phyloP scores from a whole-genome alignment of 2,329 filamentous ascomycete species.

The Penicillium brasilianum region DNA sequence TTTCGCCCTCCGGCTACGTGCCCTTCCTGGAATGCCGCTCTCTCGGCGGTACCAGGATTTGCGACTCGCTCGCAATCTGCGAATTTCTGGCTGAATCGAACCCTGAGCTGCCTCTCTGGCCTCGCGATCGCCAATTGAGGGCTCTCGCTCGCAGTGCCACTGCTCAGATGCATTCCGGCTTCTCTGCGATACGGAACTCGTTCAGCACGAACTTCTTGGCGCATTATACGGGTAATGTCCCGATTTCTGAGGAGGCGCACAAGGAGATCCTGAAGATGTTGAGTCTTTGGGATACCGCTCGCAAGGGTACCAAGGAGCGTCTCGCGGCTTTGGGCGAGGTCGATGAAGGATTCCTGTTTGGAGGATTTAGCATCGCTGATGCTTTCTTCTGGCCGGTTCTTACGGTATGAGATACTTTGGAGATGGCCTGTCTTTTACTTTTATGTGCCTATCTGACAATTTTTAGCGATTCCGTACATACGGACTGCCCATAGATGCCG shows the following conservation, averaged over 20 bases:
- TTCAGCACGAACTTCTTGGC: constrained; percentile 40
- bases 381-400: constrained; percentile 47
- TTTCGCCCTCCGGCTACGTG: constrained; percentile 39
- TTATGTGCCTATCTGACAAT: not conserved
- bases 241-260: constrained; percentile 30
- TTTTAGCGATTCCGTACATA: constrained; percentile 42
- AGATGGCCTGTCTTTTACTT: not conserved
- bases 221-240: constrained; percentile 39
- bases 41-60: constrained; percentile 29
- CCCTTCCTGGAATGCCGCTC: constrained; percentile 36
- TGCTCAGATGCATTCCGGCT: constrained; percentile 44
- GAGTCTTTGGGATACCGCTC: constrained; percentile 35
- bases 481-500: constrained; percentile 34
- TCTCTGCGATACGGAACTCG: constrained; percentile 31
- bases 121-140: constrained; percentile 38
- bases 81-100: constrained; percentile 42
- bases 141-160: constrained; percentile 39
- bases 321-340: constrained; percentile 31
- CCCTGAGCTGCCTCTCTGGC: constrained; percentile 38
- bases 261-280: constrained; percentile 36
- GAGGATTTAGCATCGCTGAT: constrained; percentile 46
- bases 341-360: constrained; percentile 46
- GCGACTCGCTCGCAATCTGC: constrained; percentile 41
- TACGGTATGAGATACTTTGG: constrained; percentile 34
- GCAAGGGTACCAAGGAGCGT: constrained; percentile 31